Conservation (phyloP, 2,329 filamentous ascomycete species). For the Lachnellula arida region DNA sequence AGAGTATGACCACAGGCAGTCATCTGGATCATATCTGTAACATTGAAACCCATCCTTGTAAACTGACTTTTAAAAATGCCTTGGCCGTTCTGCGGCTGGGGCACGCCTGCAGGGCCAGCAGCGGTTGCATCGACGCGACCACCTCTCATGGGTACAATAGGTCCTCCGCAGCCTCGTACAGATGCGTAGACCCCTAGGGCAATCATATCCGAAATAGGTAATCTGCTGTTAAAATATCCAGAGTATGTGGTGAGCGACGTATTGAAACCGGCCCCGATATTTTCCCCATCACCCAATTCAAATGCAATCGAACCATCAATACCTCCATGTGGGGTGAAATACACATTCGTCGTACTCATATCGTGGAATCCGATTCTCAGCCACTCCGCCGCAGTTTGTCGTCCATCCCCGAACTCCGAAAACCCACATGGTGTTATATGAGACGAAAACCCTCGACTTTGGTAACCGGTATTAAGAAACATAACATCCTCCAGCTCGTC, state of each 20-base stretch:
- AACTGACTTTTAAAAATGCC: constrained; percentile 52
- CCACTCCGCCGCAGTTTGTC: constrained; percentile 58
- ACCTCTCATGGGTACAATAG: constrained; percentile 46
- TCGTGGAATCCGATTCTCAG: constrained; percentile 58
- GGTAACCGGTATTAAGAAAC: constrained; percentile 52
- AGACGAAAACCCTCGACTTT: constrained; percentile 50
- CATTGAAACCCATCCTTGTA: constrained; percentile 51
- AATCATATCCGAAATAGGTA: constrained; percentile 53
- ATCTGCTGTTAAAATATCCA: constrained; percentile 47
- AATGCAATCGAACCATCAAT: constrained; percentile 57
- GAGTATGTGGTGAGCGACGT: constrained; percentile 50
- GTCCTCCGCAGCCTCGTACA: constrained; percentile 55
- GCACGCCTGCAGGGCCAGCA: constrained; percentile 46
- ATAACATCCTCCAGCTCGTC: constrained; percentile 63
- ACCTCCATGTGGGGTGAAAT: constrained; percentile 43
- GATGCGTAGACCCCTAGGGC: constrained; percentile 54
- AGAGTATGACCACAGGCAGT: constrained; percentile 58
- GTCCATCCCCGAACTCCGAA: constrained; percentile 48
- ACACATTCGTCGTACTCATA: constrained; percentile 51
- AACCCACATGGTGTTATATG: constrained; percentile 53
- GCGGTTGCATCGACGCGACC: constrained; percentile 51
- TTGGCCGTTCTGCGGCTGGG: constrained; percentile 52
- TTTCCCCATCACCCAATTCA: constrained; percentile 51
- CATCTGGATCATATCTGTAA: constrained; percentile 54
- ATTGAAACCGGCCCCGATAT: constrained; percentile 50